phyloP scores from a whole-genome alignment of 257 asterid species.

The Datura wrightii region DNA sequence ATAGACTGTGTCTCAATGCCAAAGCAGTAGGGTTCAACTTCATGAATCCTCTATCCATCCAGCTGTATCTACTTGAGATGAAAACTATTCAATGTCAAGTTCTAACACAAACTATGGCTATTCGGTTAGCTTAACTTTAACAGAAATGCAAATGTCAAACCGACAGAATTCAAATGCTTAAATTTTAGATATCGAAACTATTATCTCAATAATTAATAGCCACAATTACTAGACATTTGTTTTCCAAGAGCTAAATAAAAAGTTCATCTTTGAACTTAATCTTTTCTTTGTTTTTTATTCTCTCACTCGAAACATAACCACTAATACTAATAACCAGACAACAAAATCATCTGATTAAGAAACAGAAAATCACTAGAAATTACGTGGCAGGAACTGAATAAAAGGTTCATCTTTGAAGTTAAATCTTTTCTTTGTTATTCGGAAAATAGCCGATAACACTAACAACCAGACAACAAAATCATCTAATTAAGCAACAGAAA shows the following conservation, averaged over 20 bases:
- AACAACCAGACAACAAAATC: not conserved
- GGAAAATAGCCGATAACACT: not conserved
- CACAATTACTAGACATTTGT: not conserved
- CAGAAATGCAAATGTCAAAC: not conserved
- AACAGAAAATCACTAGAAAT: not conserved
- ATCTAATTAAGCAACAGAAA: not conserved
- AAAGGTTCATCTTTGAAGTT: not conserved
- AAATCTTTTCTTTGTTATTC: not conserved
- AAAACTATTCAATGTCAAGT: not conserved
- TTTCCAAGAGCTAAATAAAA: not conserved
- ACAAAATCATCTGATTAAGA: not conserved
- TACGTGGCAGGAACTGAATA: not conserved
- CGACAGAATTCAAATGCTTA: not conserved
- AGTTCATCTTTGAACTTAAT: not conserved
- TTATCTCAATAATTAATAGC: not conserved
- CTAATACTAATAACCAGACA: not conserved
- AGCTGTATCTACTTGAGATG: not conserved
- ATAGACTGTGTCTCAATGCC: not conserved
- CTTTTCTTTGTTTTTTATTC: not conserved
- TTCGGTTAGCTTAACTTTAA: too few species aligned
- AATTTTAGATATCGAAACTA: not conserved
- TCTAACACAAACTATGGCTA: not conserved
- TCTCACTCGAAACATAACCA: not conserved
- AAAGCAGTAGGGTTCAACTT: not conserved
- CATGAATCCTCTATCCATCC: not conserved